These are phyloP conservation scores for Haematococcus lacustris DNA, from an alignment of 139 green algal genomes.

Conservation along the genomic window DNA sequence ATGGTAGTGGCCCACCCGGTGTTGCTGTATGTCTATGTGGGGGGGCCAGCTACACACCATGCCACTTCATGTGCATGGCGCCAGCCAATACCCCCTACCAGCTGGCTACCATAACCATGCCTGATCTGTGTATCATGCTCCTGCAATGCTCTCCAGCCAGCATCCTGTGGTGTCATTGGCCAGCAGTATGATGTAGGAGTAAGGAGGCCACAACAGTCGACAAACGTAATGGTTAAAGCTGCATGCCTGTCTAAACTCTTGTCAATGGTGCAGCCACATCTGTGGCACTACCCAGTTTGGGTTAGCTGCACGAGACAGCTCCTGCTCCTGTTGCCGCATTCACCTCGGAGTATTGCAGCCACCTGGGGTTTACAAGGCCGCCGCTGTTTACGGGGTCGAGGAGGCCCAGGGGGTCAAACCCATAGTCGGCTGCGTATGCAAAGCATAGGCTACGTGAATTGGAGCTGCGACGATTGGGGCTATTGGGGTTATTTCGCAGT, in stretches of 20 bases:
- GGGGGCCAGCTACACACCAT: too few relatives aligned
- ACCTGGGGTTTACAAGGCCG: slow-evolving; percentile 89
- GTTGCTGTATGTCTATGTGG: too few relatives aligned
- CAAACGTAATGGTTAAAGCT: neutral
- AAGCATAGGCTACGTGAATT: neutral
- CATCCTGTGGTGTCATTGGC: too few relatives aligned
- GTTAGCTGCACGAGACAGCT: neutral
- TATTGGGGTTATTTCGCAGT: neutral
- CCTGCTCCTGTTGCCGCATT: neutral
- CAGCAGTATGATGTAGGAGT: too few relatives aligned
- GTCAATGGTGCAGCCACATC: too few relatives aligned
- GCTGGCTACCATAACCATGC: too few relatives aligned
- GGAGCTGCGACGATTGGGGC: slow-evolving; percentile 1
- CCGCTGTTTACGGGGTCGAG: slow-evolving; percentile 81
- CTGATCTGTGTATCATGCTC: too few relatives aligned
- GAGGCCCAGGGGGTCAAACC: slow-evolving; percentile 92
- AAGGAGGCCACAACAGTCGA: neutral
- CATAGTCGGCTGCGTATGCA: slow-evolving; percentile 20
- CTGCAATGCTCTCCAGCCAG: too few relatives aligned
- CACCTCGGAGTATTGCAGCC: slow-evolving; percentile 76
- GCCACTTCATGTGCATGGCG: too few relatives aligned
- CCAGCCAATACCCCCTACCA: too few relatives aligned
- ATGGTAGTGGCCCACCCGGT: too few relatives aligned
- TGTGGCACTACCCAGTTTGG: neutral
- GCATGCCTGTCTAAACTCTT: neutral